Evolutionary conservation across 352 stramenopile genomes (phyloP), one percentile per base, ranked within the genome.

Genomic region (Nothophytophthora sp.): DNA sequence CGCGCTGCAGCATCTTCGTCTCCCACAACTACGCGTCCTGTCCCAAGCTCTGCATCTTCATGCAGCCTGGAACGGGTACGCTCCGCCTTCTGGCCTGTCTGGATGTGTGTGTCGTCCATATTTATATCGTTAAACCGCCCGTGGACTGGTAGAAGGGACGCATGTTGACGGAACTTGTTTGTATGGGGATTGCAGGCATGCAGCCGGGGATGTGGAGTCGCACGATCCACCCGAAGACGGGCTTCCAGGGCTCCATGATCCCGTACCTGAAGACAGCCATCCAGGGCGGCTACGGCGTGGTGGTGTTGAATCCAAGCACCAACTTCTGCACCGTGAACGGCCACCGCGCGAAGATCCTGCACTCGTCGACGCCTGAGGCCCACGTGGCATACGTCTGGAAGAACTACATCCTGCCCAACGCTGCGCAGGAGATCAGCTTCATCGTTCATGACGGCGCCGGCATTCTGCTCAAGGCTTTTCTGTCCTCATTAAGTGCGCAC

Each of bases 301-400:
- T 94, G 28, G 65, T 95, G 18, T 42, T 92, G 42, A 95, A 95
- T 38, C 86, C 86, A 3, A 93, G 82, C 57, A 90, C 83, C 28
- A 95, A 95, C 53, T 81, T 67, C 39, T 77, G 75, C 36, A 67
- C 79, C 30, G 84, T 94, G 20, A 91, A 94, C 43, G 83, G 83
- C 43, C 80, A 94, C 46, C 70, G 67, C 48, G 83, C 79, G 56
- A 92, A 94, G 50, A 88, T 95, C 36, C 64, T 93, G 39, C 74
- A 94, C 63, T 92, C 81, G 10, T 51, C 67, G 1, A 85, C 83
- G 16, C 86, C 86, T 0, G 81, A 93, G 23, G 83, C 87, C 15
- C 86, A 95, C 44, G 70, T 93, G 0, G 56, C 75, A 24, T 89
- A 94, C 62, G 83, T 94, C 2, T 95, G 81, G 81, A 93, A 91